Evolutionary conservation across 805 yeast species (phyloP).

Genomic region (Spathaspora sp.): DNA sequence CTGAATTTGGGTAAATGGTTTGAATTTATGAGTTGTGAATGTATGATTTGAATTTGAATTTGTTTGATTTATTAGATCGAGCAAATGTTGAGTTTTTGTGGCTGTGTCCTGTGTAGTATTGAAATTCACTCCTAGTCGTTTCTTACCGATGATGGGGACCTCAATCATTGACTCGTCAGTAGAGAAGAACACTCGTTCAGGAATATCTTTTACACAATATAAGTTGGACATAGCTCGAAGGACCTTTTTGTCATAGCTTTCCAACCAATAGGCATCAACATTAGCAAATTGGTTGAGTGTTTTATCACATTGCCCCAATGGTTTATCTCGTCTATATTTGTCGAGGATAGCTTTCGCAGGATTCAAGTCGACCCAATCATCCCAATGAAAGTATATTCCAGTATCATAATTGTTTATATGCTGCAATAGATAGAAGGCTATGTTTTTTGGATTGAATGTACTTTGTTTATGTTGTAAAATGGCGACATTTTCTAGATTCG

Average conservation of each 20-base stretch:
- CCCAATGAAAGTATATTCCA: constrained; percentile 38
- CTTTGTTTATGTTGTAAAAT: constrained; percentile 19
- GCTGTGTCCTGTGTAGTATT: neutral
- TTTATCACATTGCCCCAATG: constrained; percentile 23
- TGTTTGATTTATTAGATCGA: constrained; percentile 5
- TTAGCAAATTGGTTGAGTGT: constrained; percentile 16
- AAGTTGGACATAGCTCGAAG: constrained; percentile 30
- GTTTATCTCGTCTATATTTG: constrained; percentile 10
- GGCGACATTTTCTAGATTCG: constrained; percentile 17
- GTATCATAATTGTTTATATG: constrained; percentile 5
- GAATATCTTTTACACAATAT: constrained; percentile 28
- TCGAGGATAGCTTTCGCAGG: constrained; percentile 20
- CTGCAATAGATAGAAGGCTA: constrained; percentile 7
- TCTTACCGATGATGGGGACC: constrained; percentile 25
- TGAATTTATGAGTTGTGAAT: constrained; percentile 4
- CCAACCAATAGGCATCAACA: constrained; percentile 32
- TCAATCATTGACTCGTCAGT: constrained; percentile 21
- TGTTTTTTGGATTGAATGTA: constrained; percentile 23
- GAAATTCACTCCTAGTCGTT: constrained; percentile 15
- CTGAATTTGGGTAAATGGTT: constrained; percentile 6
- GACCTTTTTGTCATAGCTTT: constrained; percentile 28
- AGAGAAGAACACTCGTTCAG: constrained; percentile 20
- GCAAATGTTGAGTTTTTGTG: constrained; percentile 2
- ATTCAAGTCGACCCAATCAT: constrained; percentile 33
- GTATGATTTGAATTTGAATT: constrained; percentile 1